Evolutionary conservation across 1,139 yeast genomes (phyloP).

Genomic region (Hanseniaspora uvarum): DNA sequence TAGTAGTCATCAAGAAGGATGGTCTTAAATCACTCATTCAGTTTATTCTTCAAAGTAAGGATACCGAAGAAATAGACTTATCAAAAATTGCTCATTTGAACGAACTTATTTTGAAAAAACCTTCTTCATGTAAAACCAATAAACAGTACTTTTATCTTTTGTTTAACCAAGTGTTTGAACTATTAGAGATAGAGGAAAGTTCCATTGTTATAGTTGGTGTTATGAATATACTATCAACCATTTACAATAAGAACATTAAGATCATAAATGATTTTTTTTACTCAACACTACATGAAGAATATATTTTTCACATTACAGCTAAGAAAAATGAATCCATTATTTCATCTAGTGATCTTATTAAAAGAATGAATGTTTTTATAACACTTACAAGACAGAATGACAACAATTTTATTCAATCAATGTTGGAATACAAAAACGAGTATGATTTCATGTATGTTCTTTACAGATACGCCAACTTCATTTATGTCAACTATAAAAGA

Average conservation of each 20-base stretch:
- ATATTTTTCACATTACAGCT: conserved; percentile 27
- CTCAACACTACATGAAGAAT: conserved; percentile 36
- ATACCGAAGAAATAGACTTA: conserved; percentile 47
- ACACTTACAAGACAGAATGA: conserved; percentile 49
- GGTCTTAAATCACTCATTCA: conserved; percentile 70
- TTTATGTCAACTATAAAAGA: conserved; percentile 32
- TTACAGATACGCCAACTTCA: conserved; percentile 55
- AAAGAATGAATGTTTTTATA: conserved; percentile 53
- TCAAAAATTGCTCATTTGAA: conserved; percentile 59
- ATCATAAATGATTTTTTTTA: conserved; percentile 55
- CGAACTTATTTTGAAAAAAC: conserved; percentile 49
- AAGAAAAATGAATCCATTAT: conserved; percentile 31
- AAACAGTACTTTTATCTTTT: conserved; percentile 45
- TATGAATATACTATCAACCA: conserved; percentile 43
- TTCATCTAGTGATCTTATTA: conserved; percentile 45
- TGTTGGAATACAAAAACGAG: conserved; percentile 31
- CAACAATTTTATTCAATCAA: conserved; percentile 35
- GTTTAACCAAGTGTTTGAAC: conserved; percentile 49
- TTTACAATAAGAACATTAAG: conserved; percentile 44
- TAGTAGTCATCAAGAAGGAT: conserved; percentile 40
- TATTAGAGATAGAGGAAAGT: conserved; percentile 45
- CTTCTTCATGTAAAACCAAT: conserved; percentile 38
- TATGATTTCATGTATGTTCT: conserved; percentile 36
- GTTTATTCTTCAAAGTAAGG: conserved; percentile 65
- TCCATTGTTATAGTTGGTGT: conserved; percentile 53